Percentiles rank a stretch among this genome's conserved stretches.
These are phyloP conservation scores for Ophiostoma pallidulum DNA, from an alignment of 2,329 filamentous ascomycete genomes.

Conservation along the genomic window DNA sequence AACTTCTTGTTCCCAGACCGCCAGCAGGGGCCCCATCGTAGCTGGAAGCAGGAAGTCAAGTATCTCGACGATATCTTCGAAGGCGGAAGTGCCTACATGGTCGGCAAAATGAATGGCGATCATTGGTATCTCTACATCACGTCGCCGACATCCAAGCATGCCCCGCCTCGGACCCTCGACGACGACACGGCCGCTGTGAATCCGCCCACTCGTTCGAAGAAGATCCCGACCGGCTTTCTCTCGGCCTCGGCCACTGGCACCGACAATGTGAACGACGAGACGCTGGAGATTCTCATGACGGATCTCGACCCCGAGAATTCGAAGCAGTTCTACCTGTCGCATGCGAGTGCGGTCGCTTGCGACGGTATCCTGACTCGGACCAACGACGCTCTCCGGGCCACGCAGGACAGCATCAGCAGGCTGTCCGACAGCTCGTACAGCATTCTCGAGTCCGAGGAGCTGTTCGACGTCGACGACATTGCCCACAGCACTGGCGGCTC, in stretches of 20 bases:
- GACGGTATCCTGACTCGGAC: constrained; percentile 63
- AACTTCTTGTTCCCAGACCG: constrained; percentile 95
- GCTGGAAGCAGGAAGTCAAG: constrained; percentile 94
- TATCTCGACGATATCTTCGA: constrained; percentile 87
- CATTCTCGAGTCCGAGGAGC: constrained; percentile 41
- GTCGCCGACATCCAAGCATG: constrained; percentile 68
- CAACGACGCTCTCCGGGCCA: constrained; percentile 51
- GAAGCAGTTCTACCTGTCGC: constrained; percentile 58
- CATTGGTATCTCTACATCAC: constrained; percentile 99
- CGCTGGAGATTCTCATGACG: constrained; percentile 64
- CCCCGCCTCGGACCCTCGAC: constrained; percentile 71
- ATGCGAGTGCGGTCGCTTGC: constrained; percentile 83
- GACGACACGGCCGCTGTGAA: constrained; percentile 24
- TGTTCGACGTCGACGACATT: constrained; percentile 75
- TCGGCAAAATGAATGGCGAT: constrained; percentile 99
- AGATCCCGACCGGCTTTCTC: constrained; percentile 41
- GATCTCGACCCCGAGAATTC: constrained; percentile 59
- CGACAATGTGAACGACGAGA: constrained; percentile 58
- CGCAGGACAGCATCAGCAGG: constrained; percentile 49
- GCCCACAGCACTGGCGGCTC: constrained; percentile 40
- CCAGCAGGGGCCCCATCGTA: constrained; percentile 87
- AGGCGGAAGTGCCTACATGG: constrained; percentile 95
- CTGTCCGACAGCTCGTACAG: constrained; percentile 42
- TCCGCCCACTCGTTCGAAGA: constrained; percentile 40
- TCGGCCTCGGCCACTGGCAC: constrained; percentile 28